These are phyloP conservation scores for Beta lomatogona DNA, from an alignment of 179 eudicot species.

Conservation along the genomic window DNA sequence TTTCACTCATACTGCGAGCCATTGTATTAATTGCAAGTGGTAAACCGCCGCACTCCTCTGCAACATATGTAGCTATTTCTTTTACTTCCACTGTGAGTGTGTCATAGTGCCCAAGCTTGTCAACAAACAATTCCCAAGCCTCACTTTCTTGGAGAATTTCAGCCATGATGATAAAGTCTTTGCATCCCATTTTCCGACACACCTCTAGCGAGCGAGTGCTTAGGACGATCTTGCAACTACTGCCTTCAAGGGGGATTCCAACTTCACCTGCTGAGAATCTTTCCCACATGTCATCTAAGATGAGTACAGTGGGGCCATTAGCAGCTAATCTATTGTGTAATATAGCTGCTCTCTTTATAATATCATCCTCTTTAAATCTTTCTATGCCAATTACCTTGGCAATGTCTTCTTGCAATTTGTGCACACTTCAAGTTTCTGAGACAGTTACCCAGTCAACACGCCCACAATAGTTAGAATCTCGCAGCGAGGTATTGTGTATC, in stretches of 20 bases:
- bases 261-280: background rate
- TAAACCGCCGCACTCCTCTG: background rate
- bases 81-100: background rate
- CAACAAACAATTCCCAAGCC: constrained; percentile 14
- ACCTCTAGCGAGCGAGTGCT: background rate
- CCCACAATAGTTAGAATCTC: background rate
- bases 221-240: background rate
- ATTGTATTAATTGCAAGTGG: constrained; percentile 23
- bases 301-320: background rate
- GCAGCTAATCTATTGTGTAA: background rate
- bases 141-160: constrained; percentile 7
- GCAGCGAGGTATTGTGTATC: background rate
- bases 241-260: background rate
- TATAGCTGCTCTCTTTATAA: constrained; percentile 17
- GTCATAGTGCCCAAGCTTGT: constrained; percentile 10
- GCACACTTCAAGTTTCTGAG: background rate
- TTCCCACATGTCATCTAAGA: constrained; percentile 28
- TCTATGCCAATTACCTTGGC: constrained; percentile 11
- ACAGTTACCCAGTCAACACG: background rate
- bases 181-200: constrained; percentile 2
- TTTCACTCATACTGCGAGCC: constrained; percentile 21
- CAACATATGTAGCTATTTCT: background rate
- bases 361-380: constrained; percentile 13
- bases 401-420: constrained; percentile 14
- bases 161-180: constrained; percentile 3